Evolutionary conservation across 192 early-diverging fungal genomes (phyloP), one percentile per base, ranked within the genome.

Genomic region (Coemansia reversa): DNA sequence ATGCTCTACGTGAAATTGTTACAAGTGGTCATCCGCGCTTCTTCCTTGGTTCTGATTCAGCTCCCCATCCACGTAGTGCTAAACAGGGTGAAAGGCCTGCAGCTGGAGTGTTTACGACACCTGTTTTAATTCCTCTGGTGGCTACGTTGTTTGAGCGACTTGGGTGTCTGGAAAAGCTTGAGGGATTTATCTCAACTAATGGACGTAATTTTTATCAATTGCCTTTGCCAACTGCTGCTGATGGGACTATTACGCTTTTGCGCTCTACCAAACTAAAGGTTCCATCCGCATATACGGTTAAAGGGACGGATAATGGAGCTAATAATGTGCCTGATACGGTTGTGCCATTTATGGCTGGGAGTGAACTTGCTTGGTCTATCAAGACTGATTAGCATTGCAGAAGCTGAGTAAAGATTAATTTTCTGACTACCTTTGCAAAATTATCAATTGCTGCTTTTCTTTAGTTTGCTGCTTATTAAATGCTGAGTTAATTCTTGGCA

Each of bases 41-140:
- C 86, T 98, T 98, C 84, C 79, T 98, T 11, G 96, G 96, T 20
- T 96, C 93, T 28, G 96, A 98, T 66, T 95, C 93, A 4, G 96
- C 96, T 1, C 96, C 96, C 22, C 96, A 98, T 58, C 95, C 95
- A 14, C 88, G 88, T 7, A 79, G 85, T 51, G 82, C 84, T 51
- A 98, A 98, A 76, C 94, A 98, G 72, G 87, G 87, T 22, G 86
- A 88, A 12, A 71, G 58, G 51, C 83, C 84, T 6, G 86, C 94
- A 4, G 96, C 96, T 4, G 96, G 96, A 53, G 95, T 98, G 3
- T 98, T 94, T 62, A 95, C 93, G 8, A 91, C 92, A 5, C 93
- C 93, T 19, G 81, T 93, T 30, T 83, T 93, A 4, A 61, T 93
- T 24, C 91, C 88, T 24, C 94, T 97, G 67, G 81, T 98, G 52